Evolutionary conservation across 768 basidiomycete genomes (phyloP).

Genomic region (Suillus cothurnatus): DNA sequence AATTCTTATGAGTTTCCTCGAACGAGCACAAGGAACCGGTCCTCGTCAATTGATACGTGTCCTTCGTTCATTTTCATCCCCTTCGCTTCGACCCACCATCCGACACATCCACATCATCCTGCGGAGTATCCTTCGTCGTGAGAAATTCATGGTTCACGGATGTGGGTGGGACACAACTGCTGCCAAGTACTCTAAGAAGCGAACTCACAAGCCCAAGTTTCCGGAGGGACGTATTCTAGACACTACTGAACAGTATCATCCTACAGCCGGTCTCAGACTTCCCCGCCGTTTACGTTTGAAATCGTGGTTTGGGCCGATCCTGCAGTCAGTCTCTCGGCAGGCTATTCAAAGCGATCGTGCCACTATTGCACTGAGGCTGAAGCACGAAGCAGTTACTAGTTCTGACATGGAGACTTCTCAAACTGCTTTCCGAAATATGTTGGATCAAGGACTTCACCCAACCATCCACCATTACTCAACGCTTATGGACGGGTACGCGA

Average conservation of each 20-base stretch:
- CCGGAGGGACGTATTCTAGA: constrained; percentile 18
- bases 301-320: constrained; percentile 40
- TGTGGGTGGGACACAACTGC: constrained; percentile 50
- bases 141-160: constrained; percentile 48
- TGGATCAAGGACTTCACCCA: constrained; percentile 69
- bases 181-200: constrained; percentile 39
- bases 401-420: constrained; percentile 53
- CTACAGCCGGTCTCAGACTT: constrained; percentile 47
- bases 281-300: constrained; percentile 33
- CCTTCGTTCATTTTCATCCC: constrained; percentile 48
- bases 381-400: constrained; percentile 57
- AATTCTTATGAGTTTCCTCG: constrained; percentile 56
- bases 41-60: constrained; percentile 51
- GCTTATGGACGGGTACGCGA: constrained; percentile 74
- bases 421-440: constrained; percentile 57
- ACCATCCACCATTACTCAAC: constrained; percentile 73
- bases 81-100: constrained; percentile 48
- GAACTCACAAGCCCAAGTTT: constrained; percentile 18
- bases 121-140: constrained; percentile 50
- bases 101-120: constrained; percentile 60
- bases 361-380: constrained; percentile 63
- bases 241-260: constrained; percentile 44
- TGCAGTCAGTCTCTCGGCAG: constrained; percentile 49
- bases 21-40: constrained; percentile 41
- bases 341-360: constrained; percentile 56